Base-by-base conservation (phyloP, 306 rosid species). In the Castanospermum australe region DNA sequence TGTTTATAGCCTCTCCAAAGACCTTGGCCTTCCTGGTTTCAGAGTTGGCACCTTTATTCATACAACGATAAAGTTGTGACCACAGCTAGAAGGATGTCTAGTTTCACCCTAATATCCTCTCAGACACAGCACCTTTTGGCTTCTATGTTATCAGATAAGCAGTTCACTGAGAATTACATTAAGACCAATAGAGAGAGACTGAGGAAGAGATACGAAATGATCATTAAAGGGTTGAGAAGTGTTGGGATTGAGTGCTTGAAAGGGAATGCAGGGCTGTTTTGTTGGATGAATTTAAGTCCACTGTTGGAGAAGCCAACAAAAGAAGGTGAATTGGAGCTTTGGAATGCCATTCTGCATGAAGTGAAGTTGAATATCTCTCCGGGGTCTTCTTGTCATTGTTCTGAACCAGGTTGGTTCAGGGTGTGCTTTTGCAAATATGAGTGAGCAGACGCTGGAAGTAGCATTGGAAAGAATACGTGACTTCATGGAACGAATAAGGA, bases 371-470 rank as follows among this genome's bases (percentile, higher is more conserved):
- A 95, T 71, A 95, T 95, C 12, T 92, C 99, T 35, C 99, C 99
- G 0, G 99, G 99, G 3, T 92, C 93, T 51, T 95, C 99, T 3
- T 95, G 97, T 50, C 99, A 86, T 73, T 92, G 97, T 81, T 84
- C 90, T 75, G 92, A 94, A 82, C 91, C 97, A 0, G 99, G 99
- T 17, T 95, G 99, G 99, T 95, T 95, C 73, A 85, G 99, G 71
- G 97, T 95, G 11, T 95, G 99, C 24, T 95, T n/a, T 95, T 75
- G 97, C 97, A 0, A 95, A 95, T 62, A 95, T 92, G 97, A 92
- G 85, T 35, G 94, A 95, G 71, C 62, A 75, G 0, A 91, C 97
- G 0, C 87, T 92, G 2, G 79, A 87, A 54, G 87, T 95, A 1
- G 97, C 99, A 12, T 61, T 95, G 73, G 83, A 82, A 21, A 88